Evolutionary conservation across 192 early-diverging fungal genomes (phyloP).

Genomic region (Funneliformis geosporum): DNA sequence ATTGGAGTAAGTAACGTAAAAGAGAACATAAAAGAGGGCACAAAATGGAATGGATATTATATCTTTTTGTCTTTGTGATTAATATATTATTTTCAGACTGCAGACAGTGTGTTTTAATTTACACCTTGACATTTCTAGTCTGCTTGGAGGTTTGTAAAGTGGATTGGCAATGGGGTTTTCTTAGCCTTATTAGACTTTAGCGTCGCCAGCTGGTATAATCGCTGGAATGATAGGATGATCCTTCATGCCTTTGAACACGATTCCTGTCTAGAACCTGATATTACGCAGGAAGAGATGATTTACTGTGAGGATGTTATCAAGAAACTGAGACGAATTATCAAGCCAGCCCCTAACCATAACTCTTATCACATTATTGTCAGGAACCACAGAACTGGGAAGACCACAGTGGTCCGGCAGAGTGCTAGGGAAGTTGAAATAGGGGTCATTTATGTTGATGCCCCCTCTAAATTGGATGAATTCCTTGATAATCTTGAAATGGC

Average conservation of each 20-base stretch:
- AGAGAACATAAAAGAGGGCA: slow-evolving; percentile 13
- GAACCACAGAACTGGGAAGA: slow-evolving; percentile 26
- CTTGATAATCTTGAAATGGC: slow-evolving; percentile 22
- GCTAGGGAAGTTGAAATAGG: slow-evolving; percentile 25
- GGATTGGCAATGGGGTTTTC: background rate
- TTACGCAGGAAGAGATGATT: background rate
- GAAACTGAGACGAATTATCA: slow-evolving; percentile 16
- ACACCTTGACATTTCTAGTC: slow-evolving; percentile 6
- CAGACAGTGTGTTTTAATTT: slow-evolving; percentile 18
- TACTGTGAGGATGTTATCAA: slow-evolving; percentile 15
- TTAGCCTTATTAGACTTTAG: slow-evolving; percentile 1
- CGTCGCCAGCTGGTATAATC: background rate
- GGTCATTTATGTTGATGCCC: slow-evolving; percentile 31
- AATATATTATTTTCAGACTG: slow-evolving; percentile 17
- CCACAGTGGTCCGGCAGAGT: slow-evolving; percentile 16
- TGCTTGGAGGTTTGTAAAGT: slow-evolving; percentile 7
- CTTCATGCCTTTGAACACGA: too few species aligned
- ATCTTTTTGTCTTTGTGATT: background rate
- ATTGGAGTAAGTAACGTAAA: slow-evolving; percentile 13
- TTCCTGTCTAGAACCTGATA: slow-evolving; percentile 17
- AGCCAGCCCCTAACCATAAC: background rate
- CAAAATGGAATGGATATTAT: slow-evolving; percentile 10
- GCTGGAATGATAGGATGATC: slow-evolving; percentile 11
- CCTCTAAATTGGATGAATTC: slow-evolving; percentile 25
- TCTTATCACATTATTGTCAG: slow-evolving; percentile 22